Evolutionary conservation across 2,329 filamentous ascomycete species (phyloP), one percentile per base, ranked within the genome.

Genomic region (Aspergillus melleus): DNA sequence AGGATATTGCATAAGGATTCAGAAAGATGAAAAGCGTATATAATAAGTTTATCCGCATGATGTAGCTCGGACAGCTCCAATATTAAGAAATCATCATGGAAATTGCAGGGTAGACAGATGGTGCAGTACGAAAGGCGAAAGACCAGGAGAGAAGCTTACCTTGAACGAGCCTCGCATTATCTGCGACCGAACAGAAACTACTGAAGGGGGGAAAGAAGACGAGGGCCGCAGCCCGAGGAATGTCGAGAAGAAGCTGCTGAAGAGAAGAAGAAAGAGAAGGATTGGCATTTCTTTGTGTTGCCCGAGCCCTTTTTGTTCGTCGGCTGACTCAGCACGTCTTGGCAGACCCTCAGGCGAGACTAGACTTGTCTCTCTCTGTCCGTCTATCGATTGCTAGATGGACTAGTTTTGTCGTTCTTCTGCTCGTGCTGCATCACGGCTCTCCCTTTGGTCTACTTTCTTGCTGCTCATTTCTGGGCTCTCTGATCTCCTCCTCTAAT

Each of bases 41-140:
- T 76, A 79, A 61, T 78, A 81, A 77, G 79, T 82, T 74, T 78
- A 80, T 90, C 88, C 84, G 81, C 86, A 88, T 72, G 78, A 69
- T 75, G 61, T 73, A 74, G 75, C 80, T 84, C 84, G 87, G 88
- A 91, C 88, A 90, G 88, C 88, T 91, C 88, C 88, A 91, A 90
- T 90, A 89, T 80, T 74, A 72, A 73, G 70, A 68, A 70, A 73
- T 87, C 85, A 88, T 88, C 86, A 85, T 79, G 5, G 61, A 58
- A 64, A 67, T 64, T 58, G 56, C 22, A 54, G 14, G 47, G 50
- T 26, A 54, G 26, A 29, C 30, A 54, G 52, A 9, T 24, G 14
- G 16, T 12, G 36, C 36, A 19, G 36, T 29, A 39, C 44, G 26
- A 16, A 29, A 14, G 36, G 30, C 32, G 26, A 4, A 44, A 32